Evolutionary conservation across 306 rosid species (phyloP).

Genomic region (Medicago truncatula): MtrunA17r5.0-ANR NC_053048.1:36571001-36571500

Average conservation of each 20-base stretch:
- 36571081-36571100: background rate
- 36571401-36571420: slow-evolving; percentile 21
- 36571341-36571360: background rate
- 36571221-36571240: slow-evolving; percentile 1
- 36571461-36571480: slow-evolving; percentile 40
- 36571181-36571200: background rate
- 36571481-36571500: slow-evolving; percentile 66
- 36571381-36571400: slow-evolving; percentile 26
- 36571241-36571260: slow-evolving; percentile 4
- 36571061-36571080: background rate
- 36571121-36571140: background rate
- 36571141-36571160: background rate
- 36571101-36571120: background rate
- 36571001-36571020: background rate
- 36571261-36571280: background rate
- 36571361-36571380: slow-evolving; percentile 11
- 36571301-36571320: background rate
- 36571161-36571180: background rate
- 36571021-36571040: background rate
- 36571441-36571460: slow-evolving; percentile 35
- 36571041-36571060: background rate
- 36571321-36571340: background rate
- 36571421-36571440: slow-evolving; percentile 34
- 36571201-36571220: background rate
- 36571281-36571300: background rate